phyloP scores from a whole-genome alignment of 2,329 filamentous ascomycete species.

The Sporothrix curviconia region DNA sequence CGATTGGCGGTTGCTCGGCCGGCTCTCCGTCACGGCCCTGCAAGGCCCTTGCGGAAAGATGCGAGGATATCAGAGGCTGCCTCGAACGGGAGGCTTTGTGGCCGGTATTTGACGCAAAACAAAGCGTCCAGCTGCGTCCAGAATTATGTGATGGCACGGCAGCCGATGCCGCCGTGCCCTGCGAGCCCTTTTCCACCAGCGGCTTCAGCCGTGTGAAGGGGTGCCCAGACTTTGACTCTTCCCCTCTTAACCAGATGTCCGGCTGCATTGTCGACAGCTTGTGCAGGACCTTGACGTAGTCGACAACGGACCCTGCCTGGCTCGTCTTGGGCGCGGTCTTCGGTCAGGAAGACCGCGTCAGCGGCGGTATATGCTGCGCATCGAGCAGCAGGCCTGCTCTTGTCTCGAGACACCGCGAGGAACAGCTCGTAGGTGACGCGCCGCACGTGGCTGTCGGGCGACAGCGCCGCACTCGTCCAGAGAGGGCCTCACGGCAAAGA shows the following conservation, averaged over 20 bases:
- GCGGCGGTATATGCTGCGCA: constrained; percentile 41
- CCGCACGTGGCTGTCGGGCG: constrained; percentile 49
- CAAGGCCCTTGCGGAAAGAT: constrained; percentile 64
- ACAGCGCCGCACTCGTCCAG: constrained; percentile 56
- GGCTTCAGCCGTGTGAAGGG: constrained; percentile 53
- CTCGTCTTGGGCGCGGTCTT: constrained; percentile 64
- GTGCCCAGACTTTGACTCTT: no score
- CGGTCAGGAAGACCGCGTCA: constrained; percentile 57
- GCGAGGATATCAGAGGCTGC: constrained; percentile 56
- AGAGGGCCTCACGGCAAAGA: constrained; percentile 63
- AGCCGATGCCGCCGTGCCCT: constrained; percentile 48
- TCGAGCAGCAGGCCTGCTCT: constrained; percentile 41
- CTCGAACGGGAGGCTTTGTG: constrained; percentile 35
- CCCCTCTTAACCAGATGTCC: constrained; percentile 64
- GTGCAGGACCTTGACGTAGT: constrained; percentile 62
- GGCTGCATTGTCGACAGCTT: constrained; percentile 59
- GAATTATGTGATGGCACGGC: constrained; percentile 45
- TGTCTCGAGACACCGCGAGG: constrained; percentile 39
- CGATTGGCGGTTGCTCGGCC: constrained; percentile 55
- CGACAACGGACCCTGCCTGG: constrained; percentile 67
- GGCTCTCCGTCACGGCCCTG: constrained; percentile 70
- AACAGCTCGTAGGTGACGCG: constrained; percentile 47
- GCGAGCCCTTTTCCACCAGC: constrained; percentile 78
- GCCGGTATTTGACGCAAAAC: no score
- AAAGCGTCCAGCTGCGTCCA: constrained; percentile 66